These are phyloP conservation scores for Vitis labrusca DNA, from an alignment of 164 flowering plant species.

Conservation along the genomic window DNA sequence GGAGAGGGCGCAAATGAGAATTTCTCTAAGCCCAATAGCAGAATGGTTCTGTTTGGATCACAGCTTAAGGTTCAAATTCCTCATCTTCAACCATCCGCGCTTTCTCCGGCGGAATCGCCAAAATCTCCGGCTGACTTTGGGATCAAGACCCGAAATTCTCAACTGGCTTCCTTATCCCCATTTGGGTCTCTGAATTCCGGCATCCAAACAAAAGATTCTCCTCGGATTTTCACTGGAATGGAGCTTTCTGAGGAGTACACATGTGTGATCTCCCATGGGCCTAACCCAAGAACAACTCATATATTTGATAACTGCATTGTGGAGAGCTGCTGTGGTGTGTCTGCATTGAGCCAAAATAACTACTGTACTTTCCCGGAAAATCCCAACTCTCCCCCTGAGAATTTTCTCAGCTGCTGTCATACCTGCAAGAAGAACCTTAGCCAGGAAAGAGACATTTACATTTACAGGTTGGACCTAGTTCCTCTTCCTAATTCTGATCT, in stretches of 20 bases:
- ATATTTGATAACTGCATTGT: slow-evolving; percentile 58
- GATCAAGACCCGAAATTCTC: slow-evolving; percentile 34
- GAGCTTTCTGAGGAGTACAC: slow-evolving; percentile 65
- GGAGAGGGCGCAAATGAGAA: background rate
- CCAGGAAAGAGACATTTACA: slow-evolving; percentile 51
- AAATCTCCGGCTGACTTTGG: slow-evolving; percentile 39
- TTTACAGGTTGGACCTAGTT: slow-evolving; percentile 48
- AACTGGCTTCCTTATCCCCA: slow-evolving; percentile 2
- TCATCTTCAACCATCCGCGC: slow-evolving; percentile 6
- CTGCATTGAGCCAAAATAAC: background rate
- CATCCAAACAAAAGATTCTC: slow-evolving; percentile 18
- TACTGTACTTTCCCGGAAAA: background rate
- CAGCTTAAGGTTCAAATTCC: slow-evolving; percentile 43
- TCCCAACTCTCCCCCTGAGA: slow-evolving; percentile 6
- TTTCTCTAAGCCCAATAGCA: slow-evolving; percentile 8
- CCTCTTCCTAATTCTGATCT: background rate
- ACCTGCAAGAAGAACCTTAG: slow-evolving; percentile 56
- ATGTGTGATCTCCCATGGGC: slow-evolving; percentile 56
- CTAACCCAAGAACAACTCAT: slow-evolving; percentile 59
- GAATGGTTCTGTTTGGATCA: slow-evolving; percentile 39
- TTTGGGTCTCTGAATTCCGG: slow-evolving; percentile 20
- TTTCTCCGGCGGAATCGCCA: slow-evolving; percentile 17
- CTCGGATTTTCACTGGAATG: slow-evolving; percentile 25
- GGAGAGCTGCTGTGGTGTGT: slow-evolving; percentile 28
- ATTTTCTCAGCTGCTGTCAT: slow-evolving; percentile 52